Evolutionary conservation across 352 stramenopile genomes (phyloP).

Genomic region (Phytophthora parvispora): DNA sequence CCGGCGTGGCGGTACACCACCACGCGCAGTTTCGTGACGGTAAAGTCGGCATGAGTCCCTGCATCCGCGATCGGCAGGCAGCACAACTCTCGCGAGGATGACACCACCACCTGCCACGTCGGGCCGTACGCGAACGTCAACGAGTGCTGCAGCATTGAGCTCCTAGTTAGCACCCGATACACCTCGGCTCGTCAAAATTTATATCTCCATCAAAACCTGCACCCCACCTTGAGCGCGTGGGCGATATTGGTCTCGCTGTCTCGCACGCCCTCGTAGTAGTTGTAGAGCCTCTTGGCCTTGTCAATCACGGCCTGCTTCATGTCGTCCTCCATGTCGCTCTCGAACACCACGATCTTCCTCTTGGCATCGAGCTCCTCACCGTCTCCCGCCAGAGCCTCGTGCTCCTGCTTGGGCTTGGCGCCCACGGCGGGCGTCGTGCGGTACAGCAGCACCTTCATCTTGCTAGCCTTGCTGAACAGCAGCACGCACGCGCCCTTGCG

Average conservation of each 20-base stretch:
- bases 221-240: slow-evolving; percentile 65
- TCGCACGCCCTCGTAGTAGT: slow-evolving; percentile 41
- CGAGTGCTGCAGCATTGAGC: slow-evolving; percentile 46
- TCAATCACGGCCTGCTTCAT: slow-evolving; percentile 51
- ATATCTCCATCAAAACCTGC: background rate
- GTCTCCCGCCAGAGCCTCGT: slow-evolving; percentile 29
- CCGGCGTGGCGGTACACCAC: slow-evolving; percentile 78
- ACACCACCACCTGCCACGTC: slow-evolving; percentile 79
- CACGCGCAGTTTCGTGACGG: slow-evolving; percentile 62
- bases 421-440: slow-evolving; percentile 60
- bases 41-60: slow-evolving; percentile 58
- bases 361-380: slow-evolving; percentile 23
- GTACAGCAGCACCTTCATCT: slow-evolving; percentile 82
- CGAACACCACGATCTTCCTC: slow-evolving; percentile 61
- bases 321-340: slow-evolving; percentile 65
- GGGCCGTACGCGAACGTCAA: slow-evolving; percentile 70
- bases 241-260: slow-evolving; percentile 62
- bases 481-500: slow-evolving; percentile 76
- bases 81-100: slow-evolving; percentile 63
- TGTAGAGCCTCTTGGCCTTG: slow-evolving; percentile 51
- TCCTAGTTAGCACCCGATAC: slow-evolving; percentile 4
- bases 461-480: slow-evolving; percentile 64
- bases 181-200: background rate
- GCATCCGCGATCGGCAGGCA: slow-evolving; percentile 63
- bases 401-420: slow-evolving; percentile 41